These are phyloP conservation scores for Solanum okadae DNA, from an alignment of 257 asterid genomes.

Conservation along the genomic window DNA sequence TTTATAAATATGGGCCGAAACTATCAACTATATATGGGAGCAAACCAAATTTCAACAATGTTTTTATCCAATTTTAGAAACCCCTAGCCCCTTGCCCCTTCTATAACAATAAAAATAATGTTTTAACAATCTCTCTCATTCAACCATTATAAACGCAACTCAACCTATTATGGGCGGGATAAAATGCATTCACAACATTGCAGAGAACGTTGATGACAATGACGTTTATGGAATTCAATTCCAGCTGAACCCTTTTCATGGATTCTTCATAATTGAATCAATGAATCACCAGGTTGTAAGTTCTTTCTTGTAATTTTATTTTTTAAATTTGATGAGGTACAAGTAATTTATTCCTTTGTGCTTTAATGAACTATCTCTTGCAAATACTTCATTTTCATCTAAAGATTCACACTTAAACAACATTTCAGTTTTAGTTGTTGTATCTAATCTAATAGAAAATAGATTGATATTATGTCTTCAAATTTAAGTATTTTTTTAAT, in stretches of 20 bases:
- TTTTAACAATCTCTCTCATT: not conserved
- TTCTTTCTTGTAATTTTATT: not conserved
- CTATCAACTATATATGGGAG: too few relatives aligned
- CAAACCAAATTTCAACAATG: too few relatives aligned
- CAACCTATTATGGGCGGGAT: not conserved
- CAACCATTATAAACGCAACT: too few relatives aligned
- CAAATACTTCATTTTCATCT: not conserved
- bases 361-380: not conserved
- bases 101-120: not conserved
- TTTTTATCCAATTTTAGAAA: not conserved
- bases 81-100: not conserved
- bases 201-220: not conserved
- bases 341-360: too few relatives aligned
- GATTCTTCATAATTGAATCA: not conserved
- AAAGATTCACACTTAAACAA: not conserved
- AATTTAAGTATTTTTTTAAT: not conserved
- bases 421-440: not conserved
- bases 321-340: not conserved
- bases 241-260: too few relatives aligned
- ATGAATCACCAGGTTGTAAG: not conserved
- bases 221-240: not conserved
- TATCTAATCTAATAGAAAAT: not conserved
- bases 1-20: not conserved
- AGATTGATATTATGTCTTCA: too few relatives aligned
- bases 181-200: not conserved